Evolutionary conservation across 148 eudicot species (phyloP).

Genomic region (Persicaria maculosa): DNA sequence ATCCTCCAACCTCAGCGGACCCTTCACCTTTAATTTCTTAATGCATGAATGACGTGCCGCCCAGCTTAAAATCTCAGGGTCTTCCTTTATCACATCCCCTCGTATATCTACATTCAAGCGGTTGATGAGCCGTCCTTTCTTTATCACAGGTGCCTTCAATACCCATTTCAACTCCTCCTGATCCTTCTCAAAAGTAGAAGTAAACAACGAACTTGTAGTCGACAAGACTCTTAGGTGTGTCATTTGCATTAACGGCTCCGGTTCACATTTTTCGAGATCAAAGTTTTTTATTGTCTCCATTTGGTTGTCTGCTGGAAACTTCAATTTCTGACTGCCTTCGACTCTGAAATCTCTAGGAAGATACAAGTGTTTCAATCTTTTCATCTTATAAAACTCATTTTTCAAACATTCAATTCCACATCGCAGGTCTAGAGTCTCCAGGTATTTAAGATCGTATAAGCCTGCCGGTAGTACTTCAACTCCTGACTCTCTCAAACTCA

Average conservation of each 20-base stretch:
- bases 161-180: neutral
- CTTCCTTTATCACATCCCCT: neutral
- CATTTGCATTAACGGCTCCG: neutral
- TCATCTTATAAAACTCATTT: too few species aligned
- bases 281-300: neutral
- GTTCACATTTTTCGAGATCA: neutral
- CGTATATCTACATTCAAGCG: neutral
- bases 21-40: neutral
- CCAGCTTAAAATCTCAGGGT: neutral
- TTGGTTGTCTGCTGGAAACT: neutral
- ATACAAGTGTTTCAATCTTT: neutral
- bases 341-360: neutral
- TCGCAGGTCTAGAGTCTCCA: too few species aligned
- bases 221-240: neutral
- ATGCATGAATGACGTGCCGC: neutral
- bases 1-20: neutral
- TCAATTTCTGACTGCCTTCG: neutral
- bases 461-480: neutral
- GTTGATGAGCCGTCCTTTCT: neutral
- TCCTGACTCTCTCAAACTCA: constrained; percentile 10
- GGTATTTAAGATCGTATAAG: too few species aligned
- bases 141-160: neutral
- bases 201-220: too few species aligned
- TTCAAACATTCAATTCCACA: too few species aligned
- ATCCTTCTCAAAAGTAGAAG: too few species aligned